Evolutionary conservation across 2,329 filamentous ascomycete genomes (phyloP), one percentile per base, ranked within the genome.

Genomic region (Calonectria pteridis): DNA sequence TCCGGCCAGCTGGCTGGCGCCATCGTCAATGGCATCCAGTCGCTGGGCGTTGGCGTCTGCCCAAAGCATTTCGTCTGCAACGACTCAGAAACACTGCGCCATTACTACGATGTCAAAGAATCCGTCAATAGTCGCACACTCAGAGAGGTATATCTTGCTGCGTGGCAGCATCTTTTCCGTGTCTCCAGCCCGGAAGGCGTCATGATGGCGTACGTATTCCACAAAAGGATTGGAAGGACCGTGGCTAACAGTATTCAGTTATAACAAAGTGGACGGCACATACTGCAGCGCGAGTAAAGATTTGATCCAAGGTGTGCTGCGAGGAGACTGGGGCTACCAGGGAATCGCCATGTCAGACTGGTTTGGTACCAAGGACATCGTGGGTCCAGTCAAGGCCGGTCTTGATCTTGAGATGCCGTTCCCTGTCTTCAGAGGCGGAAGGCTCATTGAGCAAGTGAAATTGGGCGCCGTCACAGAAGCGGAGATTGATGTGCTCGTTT

Each of bases 291-390:
- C 74, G 4, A 73, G 37, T 20, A 18, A 35, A 3, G 29, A 33
- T 2, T 53, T 77, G 1, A 71, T 66, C 0, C 16, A 74, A 2
- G 64, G 58, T 0, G 65, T 78, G 3, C 29, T 78, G 0, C 68
- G 76, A 20, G 29, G 70, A 2, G 74, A 78, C 49, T 78, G 76
- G 76, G 58, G 63, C 0, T 77, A 58, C 23, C 29, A 77, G 31
- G 76, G 76, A 3, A 14, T 69, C 10, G 33, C 62, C 55, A 78
- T 78, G 72, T 78, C 76, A 3, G 76, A 78, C 29, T 77, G 76
- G 76, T 78, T 78, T 14, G 76, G 76, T 1, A 78, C 76, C 62
- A 74, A 58, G 2, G 63, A 74, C 2, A 75, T 69, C 0, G n/a
- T 49, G 2, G 65, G 23, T 1, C 20, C 76, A 2, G 31, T 73